Evolutionary conservation across 1,139 yeast species (phyloP).

Genomic region (Suhomyces coccinellae): DNA sequence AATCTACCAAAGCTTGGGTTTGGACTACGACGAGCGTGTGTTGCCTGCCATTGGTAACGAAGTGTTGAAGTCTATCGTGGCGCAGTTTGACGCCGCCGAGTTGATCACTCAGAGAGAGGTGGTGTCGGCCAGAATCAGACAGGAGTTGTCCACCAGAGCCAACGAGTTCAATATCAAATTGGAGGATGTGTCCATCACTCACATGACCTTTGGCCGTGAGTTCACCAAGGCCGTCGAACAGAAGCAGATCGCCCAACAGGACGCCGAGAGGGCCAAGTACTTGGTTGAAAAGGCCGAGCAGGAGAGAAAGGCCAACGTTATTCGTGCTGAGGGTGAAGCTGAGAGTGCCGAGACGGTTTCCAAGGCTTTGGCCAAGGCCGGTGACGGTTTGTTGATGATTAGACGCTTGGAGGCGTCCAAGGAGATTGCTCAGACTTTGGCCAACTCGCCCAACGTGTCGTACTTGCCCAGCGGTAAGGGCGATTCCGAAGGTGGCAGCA

Average conservation of each 20-base stretch:
- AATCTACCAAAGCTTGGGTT: conserved; percentile 88
- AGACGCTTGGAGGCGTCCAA: conserved; percentile 96
- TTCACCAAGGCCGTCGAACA: conserved; percentile 98
- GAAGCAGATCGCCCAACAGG: conserved; percentile 99
- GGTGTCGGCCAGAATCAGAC: conserved; percentile 86
- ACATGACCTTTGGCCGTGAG: conserved; percentile 95
- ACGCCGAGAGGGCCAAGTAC: conserved; percentile 95
- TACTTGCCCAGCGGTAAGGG: conserved; percentile 69
- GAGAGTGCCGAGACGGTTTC: conserved; percentile 97
- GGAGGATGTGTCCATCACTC: conserved; percentile 97
- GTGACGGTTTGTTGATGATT: conserved; percentile 92
- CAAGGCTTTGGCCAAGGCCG: conserved; percentile 89
- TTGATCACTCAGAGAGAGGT: conserved; percentile 96
- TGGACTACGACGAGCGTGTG: conserved; percentile 96
- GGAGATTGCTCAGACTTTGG: conserved; percentile 88
- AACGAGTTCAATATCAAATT: conserved; percentile 84
- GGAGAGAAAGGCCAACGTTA: conserved; percentile 91
- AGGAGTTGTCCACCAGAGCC: conserved; percentile 83
- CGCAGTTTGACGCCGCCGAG: conserved; percentile 98
- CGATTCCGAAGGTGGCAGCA: conserved; percentile 30
- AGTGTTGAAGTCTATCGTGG: conserved; percentile 91
- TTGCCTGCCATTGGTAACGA: conserved; percentile 97
- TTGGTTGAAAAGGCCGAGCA: conserved; percentile 97
- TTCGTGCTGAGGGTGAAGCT: conserved; percentile 99
- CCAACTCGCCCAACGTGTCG: conserved; percentile 83